Conservation (phyloP, 1,139 yeast genomes). For the Pichia sp. region DNA sequence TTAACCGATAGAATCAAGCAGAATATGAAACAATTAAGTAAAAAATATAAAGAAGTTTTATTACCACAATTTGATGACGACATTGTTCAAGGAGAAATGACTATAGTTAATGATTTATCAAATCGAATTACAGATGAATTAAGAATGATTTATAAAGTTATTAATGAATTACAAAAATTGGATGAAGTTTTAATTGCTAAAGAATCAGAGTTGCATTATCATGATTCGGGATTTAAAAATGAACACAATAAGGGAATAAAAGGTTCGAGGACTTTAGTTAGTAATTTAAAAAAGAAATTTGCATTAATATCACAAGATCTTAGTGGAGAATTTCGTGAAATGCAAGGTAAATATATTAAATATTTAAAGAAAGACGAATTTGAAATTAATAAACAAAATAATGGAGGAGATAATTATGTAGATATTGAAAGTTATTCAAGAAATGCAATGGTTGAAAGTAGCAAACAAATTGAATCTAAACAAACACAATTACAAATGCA, state of each 20-base stretch:
- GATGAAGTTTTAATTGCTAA: slow-evolving; percentile 19
- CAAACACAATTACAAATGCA: slow-evolving; percentile 43
- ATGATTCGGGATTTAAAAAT: slow-evolving; percentile 29
- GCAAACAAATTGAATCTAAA: slow-evolving; percentile 39
- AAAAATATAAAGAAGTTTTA: slow-evolving; percentile 71
- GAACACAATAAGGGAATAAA: neutral
- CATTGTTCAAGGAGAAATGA: slow-evolving; percentile 15
- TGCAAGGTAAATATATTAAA: slow-evolving; percentile 84
- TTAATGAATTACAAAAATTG: slow-evolving; percentile 38
- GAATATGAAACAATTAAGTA: slow-evolving; percentile 51
- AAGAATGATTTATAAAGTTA: slow-evolving; percentile 70
- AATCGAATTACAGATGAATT: slow-evolving; percentile 63
- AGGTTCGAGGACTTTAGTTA: slow-evolving; percentile 44
- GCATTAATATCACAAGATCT: slow-evolving; percentile 79
- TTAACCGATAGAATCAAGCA: slow-evolving; percentile 10
- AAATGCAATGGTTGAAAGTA: slow-evolving; percentile 20
- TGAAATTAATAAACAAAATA: slow-evolving; percentile 5
- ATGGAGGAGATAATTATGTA: neutral
- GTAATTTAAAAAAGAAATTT: slow-evolving; percentile 74
- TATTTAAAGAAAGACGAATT: slow-evolving; percentile 61
- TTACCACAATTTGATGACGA: slow-evolving; percentile 78
- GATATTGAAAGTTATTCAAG: slow-evolving; percentile 21
- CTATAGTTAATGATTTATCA: slow-evolving; percentile 63
- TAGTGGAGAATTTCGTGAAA: slow-evolving; percentile 70
- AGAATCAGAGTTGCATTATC: slow-evolving; percentile 22